These are phyloP conservation scores for Haplosporangium sp. DNA, from an alignment of 371 early-diverging fungal species.

Conservation along the genomic window DNA sequence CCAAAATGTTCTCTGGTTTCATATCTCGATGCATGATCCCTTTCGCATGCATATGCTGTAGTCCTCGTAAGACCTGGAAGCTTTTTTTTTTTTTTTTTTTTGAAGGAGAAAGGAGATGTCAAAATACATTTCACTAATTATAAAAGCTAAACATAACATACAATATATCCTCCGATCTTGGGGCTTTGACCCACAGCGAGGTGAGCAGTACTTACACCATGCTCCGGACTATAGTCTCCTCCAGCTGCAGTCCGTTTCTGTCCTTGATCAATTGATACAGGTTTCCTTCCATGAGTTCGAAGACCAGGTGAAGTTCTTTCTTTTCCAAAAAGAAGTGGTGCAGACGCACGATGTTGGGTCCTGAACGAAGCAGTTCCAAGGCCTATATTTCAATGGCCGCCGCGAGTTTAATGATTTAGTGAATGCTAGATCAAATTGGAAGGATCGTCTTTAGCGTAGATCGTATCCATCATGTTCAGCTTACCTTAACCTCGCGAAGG, in stretches of 20 bases:
- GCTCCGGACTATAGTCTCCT: slow-evolving; percentile 68
- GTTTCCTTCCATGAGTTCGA: slow-evolving; percentile 96
- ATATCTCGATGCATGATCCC: slow-evolving; percentile 95
- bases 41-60: slow-evolving; percentile 89
- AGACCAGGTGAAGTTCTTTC: slow-evolving; percentile 88
- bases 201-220: slow-evolving; percentile 63
- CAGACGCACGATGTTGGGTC: slow-evolving; percentile 86
- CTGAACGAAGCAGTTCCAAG: slow-evolving; percentile 70
- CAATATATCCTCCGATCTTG: neutral
- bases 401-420: too few relatives aligned
- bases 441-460: too few relatives aligned
- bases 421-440: too few relatives aligned
- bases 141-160: neutral
- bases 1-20: slow-evolving; percentile 89
- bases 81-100: slow-evolving; percentile 32
- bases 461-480: neutral
- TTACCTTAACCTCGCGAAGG: slow-evolving; percentile 80
- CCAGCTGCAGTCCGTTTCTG: slow-evolving; percentile 67
- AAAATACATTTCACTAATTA: neutral
- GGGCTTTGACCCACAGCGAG: too few relatives aligned
- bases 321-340: slow-evolving; percentile 84
- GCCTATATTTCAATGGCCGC: slow-evolving; percentile 55
- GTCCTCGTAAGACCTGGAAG: slow-evolving; percentile 85
- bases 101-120: too few relatives aligned
- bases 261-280: slow-evolving; percentile 87